These are phyloP conservation scores for Nematodospora anomalae DNA, from an alignment of 1,139 yeast genomes.

Conservation along the genomic window DNA sequence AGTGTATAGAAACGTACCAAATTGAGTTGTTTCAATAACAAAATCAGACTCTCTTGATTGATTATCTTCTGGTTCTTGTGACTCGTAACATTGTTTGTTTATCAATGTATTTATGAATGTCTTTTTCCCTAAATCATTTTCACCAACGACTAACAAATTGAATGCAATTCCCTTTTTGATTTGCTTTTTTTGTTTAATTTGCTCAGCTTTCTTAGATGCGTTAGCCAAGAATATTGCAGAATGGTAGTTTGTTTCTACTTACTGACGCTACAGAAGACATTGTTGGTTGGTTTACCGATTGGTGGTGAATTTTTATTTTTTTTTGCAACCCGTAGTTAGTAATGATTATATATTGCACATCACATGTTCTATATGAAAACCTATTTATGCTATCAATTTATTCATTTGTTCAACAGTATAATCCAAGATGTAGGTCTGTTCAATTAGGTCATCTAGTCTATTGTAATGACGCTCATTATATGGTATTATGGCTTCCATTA, in stretches of 20 bases:
- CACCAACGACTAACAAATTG: conserved; percentile 34
- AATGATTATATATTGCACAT: neutral
- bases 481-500: conserved; percentile 76
- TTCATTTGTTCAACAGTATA: conserved; percentile 82
- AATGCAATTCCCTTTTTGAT: conserved; percentile 23
- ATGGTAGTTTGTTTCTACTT: neutral
- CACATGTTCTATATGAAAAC: neutral
- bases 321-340: neutral
- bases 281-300: neutral
- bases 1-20: conserved; percentile 18
- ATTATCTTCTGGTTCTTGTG: neutral
- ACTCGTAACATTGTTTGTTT: conserved; percentile 17
- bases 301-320: too few relatives aligned
- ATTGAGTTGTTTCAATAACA: conserved; percentile 9
- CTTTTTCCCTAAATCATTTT: conserved; percentile 36
- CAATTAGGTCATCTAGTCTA: conserved; percentile 76
- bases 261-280: neutral
- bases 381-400: conserved; percentile 25
- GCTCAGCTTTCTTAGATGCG: conserved; percentile 4
- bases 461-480: conserved; percentile 83
- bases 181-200: conserved; percentile 14
- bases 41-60: conserved; percentile 4
- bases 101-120: conserved; percentile 35
- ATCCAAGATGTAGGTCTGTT: conserved; percentile 82
- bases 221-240: too few relatives aligned